Evolutionary conservation across 805 yeast genomes (phyloP), one percentile per base, ranked within the genome.

Genomic region (Wickerhamia fluorescens): DNA sequence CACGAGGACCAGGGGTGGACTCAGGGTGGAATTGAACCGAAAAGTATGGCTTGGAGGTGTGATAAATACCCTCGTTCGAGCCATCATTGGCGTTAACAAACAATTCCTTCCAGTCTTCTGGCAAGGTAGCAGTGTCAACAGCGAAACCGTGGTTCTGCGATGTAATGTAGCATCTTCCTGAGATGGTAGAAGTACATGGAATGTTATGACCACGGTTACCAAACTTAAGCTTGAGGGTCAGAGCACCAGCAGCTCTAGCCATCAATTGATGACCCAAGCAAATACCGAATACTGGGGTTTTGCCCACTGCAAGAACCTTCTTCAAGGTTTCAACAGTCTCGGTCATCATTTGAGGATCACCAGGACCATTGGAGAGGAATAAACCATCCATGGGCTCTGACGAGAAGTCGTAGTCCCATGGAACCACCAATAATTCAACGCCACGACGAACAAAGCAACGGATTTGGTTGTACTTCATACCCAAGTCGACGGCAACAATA

Each of bases 171-270:
- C 98, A 92, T 61, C 94, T 75, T 28, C 98, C 98, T 37, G 92
- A 82, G 40, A 75, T 79, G 42, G 78, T 72, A 41, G 82, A 87
- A 44, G 94, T 83, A 66, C 92, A 83, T 36, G 98, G 98, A 47
- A 92, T 92, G 61, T 92, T 92, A 65, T 92, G 98, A 51, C 96
- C 98, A 72, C 98, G 87, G 73, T 92, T 92, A 77, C 98, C 98
- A 49, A 86, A 92, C 65, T 88, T 88, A 66, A 92, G 66, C 65
- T 92, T 92, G 47, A 76, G 44, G 26, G 98, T 92, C 18, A 84
- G 70, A 36, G 97, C 97, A 51, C 98, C 98, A 30, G 92, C 66
- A 27, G 98, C 95, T 62, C 94, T 72, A 17, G 97, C 95, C 54
- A 92, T 61, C 51, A 92, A 73, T 70, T 92, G 98, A 64, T 92